These are phyloP conservation scores for Phytopythium oedochilum DNA, from an alignment of 352 stramenopile species.

Conservation along the genomic window DNA sequence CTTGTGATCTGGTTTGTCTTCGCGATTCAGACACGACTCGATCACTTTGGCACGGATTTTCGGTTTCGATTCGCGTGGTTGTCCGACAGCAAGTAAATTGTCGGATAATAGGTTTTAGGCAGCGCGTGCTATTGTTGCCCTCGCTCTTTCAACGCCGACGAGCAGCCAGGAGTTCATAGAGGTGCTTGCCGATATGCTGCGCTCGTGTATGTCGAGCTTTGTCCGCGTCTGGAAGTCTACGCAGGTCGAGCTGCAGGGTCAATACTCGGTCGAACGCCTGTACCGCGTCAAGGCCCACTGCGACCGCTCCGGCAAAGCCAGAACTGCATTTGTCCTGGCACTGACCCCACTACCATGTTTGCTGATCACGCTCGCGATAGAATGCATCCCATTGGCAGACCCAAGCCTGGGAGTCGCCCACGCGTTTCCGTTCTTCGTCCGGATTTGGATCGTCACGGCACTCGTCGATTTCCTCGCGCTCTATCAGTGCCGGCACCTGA, in stretches of 20 bases:
- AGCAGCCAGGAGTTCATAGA: too few relatives aligned
- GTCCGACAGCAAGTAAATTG: not conserved
- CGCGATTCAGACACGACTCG: conserved; percentile 13
- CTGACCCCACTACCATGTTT: conserved; percentile 30
- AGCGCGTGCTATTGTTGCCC: too few relatives aligned
- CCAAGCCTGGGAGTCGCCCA: not conserved
- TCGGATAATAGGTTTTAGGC: too few relatives aligned
- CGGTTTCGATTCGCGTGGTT: conserved; percentile 24
- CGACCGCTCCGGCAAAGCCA: conserved; percentile 1
- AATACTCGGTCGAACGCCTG: conserved; percentile 19
- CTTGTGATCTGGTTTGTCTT: conserved; percentile 20
- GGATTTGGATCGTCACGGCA: conserved; percentile 10
- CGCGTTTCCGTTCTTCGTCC: conserved; percentile 22
- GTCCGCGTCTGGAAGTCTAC: conserved; percentile 4
- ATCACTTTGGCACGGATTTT: conserved; percentile 24
- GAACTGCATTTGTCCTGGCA: conserved; percentile 2
- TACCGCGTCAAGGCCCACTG: conserved; percentile 10
- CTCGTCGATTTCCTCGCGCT: not conserved
- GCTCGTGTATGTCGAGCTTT: not conserved
- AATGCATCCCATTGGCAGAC: conserved; percentile 6
- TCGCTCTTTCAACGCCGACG: too few relatives aligned
- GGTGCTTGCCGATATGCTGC: not conserved
- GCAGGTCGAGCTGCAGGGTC: conserved; percentile 24
- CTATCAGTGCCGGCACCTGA: not conserved
- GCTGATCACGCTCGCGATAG: conserved; percentile 20